Percentiles rank a stretch among this genome's conserved stretches.
phyloP scores from a whole-genome alignment of 2,329 filamentous ascomycete genomes.

The Setomelanomma holmii region DNA sequence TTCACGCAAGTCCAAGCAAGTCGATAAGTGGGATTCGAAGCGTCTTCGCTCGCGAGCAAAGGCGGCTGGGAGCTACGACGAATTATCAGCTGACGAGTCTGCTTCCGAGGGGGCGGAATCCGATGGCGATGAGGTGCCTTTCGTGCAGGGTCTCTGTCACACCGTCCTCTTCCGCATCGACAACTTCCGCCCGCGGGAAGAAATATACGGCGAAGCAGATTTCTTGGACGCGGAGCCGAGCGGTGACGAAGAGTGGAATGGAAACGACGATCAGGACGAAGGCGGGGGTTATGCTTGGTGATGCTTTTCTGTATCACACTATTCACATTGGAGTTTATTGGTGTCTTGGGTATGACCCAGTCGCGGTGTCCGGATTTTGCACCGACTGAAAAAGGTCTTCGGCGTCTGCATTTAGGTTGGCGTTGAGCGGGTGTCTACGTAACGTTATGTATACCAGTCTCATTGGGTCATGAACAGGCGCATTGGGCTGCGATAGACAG shows the following conservation, averaged over 20 bases:
- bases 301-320: neutral
- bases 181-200: conserved; percentile 75
- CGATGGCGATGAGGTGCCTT: conserved; percentile 30
- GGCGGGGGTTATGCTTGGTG: conserved; percentile 45
- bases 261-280: conserved; percentile 59
- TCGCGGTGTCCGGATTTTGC: too few species aligned
- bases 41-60: conserved; percentile 40
- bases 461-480: conserved; percentile 8
- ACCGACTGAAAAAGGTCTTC: neutral
- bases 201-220: conserved; percentile 73
- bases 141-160: conserved; percentile 73
- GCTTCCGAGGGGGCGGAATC: conserved; percentile 23
- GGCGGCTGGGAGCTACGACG: conserved; percentile 35
- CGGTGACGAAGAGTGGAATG: conserved; percentile 65
- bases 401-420: conserved; percentile 24
- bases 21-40: conserved; percentile 39
- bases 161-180: conserved; percentile 76
- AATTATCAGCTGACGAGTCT: conserved; percentile 37
- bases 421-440: conserved; percentile 11
- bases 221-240: conserved; percentile 70
- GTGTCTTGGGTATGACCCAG: too few species aligned
- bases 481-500: conserved; percentile 24
- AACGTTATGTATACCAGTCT: neutral
- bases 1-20: conserved; percentile 19
- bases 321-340: too few species aligned